Conservation (phyloP, 108 stramenopile species). For the Fragilaria crotonensis region DNA sequence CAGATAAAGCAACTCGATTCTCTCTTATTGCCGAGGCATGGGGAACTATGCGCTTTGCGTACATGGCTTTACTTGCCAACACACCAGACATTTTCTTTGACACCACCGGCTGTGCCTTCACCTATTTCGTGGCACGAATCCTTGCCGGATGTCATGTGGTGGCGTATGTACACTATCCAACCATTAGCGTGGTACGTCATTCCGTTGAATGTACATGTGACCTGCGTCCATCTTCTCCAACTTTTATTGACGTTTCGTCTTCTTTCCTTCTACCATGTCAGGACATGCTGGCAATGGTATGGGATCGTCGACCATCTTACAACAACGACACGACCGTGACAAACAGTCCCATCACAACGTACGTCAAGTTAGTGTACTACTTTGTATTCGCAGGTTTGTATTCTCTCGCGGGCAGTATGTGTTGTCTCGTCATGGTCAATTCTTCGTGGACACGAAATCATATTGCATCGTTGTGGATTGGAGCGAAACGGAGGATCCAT, state of each 20-base stretch:
- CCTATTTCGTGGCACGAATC: slow-evolving; percentile 71
- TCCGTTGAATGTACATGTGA: too few relatives aligned
- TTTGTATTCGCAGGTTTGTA: slow-evolving; percentile 76
- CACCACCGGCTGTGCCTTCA: slow-evolving; percentile 95
- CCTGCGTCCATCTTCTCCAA: too few relatives aligned
- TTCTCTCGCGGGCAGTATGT: slow-evolving; percentile 66
- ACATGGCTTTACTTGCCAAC: slow-evolving; percentile 35
- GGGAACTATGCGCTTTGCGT: slow-evolving; percentile 76
- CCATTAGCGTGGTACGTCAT: too few relatives aligned
- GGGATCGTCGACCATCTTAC: slow-evolving; percentile 72
- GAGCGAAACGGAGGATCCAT: slow-evolving; percentile 22
- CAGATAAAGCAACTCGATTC: slow-evolving; percentile 11
- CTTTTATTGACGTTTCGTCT: too few relatives aligned
- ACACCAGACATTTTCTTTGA: slow-evolving; percentile 87
- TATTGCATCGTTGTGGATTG: slow-evolving; percentile 65
- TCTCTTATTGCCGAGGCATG: slow-evolving; percentile 86
- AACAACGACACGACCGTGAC: slow-evolving; percentile 64
- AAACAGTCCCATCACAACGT: slow-evolving; percentile 37
- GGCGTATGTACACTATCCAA: slow-evolving; percentile 98
- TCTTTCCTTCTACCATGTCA: too few relatives aligned
- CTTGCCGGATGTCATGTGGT: slow-evolving; percentile 54
- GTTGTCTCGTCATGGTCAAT: slow-evolving; percentile 89
- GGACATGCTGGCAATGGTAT: slow-evolving; percentile 93
- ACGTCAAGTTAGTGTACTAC: slow-evolving; percentile 88
- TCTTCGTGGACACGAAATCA: slow-evolving; percentile 93